These are phyloP conservation scores for Irpex lacteus DNA, from an alignment of 1,284 basidiomycete species.

Conservation along the genomic window DNA sequence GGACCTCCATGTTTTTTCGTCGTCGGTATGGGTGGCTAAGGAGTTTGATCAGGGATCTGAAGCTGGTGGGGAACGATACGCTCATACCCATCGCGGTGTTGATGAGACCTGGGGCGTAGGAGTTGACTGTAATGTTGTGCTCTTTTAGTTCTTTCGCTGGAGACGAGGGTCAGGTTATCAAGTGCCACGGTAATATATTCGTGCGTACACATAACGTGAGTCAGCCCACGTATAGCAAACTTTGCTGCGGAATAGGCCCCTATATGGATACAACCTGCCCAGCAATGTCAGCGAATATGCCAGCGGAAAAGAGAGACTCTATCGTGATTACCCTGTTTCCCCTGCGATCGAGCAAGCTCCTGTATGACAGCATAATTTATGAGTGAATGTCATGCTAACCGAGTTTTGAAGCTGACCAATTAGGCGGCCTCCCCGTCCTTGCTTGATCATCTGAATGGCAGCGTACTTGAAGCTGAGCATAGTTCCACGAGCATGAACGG, in stretches of 20 bases:
- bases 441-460: conserved; percentile 28
- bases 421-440: conserved; percentile 28
- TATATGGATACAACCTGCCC: conserved; percentile 4
- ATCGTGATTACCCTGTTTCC: neutral
- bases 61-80: neutral
- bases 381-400: neutral
- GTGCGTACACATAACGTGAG: conserved; percentile 18
- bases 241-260: conserved; percentile 22
- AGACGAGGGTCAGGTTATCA: neutral
- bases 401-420: conserved; percentile 18
- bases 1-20: conserved; percentile 1
- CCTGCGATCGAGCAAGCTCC: conserved; percentile 1
- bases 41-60: neutral
- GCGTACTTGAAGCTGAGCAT: conserved; percentile 30
- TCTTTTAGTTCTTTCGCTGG: conserved; percentile 16
- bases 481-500: conserved; percentile 30
- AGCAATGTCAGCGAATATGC: neutral
- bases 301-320: neutral
- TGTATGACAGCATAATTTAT: neutral
- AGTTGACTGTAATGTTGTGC: conserved; percentile 20
- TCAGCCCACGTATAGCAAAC: conserved; percentile 28
- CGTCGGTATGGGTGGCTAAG: neutral
- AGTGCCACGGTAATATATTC: neutral
- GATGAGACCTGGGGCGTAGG: conserved; percentile 19
- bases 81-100: conserved; percentile 16